Conservation (phyloP, 2,329 filamentous ascomycete species). For the Epichloe festucae region DNA sequence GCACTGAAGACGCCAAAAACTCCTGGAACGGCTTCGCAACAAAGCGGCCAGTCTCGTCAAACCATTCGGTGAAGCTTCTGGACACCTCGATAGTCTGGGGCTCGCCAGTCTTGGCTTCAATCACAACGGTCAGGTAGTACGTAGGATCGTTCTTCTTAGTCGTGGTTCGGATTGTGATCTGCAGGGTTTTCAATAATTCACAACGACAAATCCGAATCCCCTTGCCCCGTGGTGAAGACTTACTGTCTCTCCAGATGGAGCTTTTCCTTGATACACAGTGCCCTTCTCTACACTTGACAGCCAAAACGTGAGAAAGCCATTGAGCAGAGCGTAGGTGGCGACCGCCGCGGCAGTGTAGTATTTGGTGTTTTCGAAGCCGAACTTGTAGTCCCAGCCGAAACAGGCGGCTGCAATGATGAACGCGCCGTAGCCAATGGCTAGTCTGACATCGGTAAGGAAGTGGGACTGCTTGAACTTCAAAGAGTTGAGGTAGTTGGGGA, state of each 20-base stretch:
- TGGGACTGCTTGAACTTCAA: constrained; percentile 78
- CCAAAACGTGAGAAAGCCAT: constrained; percentile 70
- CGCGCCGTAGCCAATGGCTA: constrained; percentile 70
- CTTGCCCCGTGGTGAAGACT: constrained; percentile 6
- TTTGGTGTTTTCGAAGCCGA: constrained; percentile 81
- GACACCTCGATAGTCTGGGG: constrained; percentile 39
- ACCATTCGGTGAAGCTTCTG: constrained; percentile 62
- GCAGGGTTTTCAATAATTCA: constrained; percentile 5
- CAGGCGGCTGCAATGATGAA: constrained; percentile 69
- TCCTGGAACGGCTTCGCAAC: constrained; percentile 66
- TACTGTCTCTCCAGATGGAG: constrained; percentile 55
- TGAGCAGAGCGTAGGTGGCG: constrained; percentile 64
- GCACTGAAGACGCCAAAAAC: constrained; percentile 57
- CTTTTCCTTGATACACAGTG: constrained; percentile 62
- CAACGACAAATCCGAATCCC: not conserved
- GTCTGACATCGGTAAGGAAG: constrained; percentile 65
- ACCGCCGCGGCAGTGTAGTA: constrained; percentile 71
- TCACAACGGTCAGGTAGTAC: constrained; percentile 61
- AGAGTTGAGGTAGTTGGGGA: constrained; percentile 83
- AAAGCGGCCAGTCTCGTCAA: constrained; percentile 60
- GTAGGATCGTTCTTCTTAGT: constrained; percentile 69
- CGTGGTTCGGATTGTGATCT: constrained; percentile 62
- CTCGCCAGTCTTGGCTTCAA: constrained; percentile 27
- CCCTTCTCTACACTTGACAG: constrained; percentile 72
- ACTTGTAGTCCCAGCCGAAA: constrained; percentile 84